A percentile compares a stretch with the other conserved stretches of the same genome.
Evolutionary conservation across 2,329 filamentous ascomycete species (phyloP).

Genomic region (Cryphonectria japonica): DNA sequence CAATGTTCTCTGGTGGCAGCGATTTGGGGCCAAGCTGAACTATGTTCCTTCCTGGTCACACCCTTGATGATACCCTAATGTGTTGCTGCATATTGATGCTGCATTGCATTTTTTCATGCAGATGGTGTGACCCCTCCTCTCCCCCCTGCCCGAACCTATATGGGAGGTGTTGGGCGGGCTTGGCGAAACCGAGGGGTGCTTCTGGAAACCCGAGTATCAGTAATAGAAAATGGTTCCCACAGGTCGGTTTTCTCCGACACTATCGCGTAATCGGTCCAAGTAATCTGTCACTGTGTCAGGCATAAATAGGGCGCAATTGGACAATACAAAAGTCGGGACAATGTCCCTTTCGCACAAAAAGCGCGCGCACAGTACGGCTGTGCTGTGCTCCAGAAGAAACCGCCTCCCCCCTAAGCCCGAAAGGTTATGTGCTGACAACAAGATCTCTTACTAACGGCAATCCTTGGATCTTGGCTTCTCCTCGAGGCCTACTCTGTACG

Average conservation of each 20-base stretch:
- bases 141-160: background rate
- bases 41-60: background rate
- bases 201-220: background rate
- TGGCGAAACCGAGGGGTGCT: background rate
- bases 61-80: background rate
- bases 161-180: background rate
- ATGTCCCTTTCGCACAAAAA: background rate
- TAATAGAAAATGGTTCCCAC: background rate
- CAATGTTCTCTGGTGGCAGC: background rate
- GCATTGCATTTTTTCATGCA: background rate
- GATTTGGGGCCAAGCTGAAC: background rate
- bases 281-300: slow-evolving; percentile 6
- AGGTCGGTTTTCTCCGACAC: slow-evolving; percentile 6
- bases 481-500: background rate
- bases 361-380: slow-evolving; percentile 4
- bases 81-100: background rate
- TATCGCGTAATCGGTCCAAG: slow-evolving; percentile 1
- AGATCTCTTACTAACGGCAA: background rate
- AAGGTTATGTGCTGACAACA: background rate
- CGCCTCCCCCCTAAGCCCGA: background rate
- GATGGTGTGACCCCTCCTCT: background rate
- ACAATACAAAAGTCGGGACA: background rate
- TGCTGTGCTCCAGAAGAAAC: background rate
- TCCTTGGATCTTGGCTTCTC: background rate
- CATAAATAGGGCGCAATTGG: background rate